Conservation (phyloP, 257 asterid species). For the Lantana camara region DNA sequence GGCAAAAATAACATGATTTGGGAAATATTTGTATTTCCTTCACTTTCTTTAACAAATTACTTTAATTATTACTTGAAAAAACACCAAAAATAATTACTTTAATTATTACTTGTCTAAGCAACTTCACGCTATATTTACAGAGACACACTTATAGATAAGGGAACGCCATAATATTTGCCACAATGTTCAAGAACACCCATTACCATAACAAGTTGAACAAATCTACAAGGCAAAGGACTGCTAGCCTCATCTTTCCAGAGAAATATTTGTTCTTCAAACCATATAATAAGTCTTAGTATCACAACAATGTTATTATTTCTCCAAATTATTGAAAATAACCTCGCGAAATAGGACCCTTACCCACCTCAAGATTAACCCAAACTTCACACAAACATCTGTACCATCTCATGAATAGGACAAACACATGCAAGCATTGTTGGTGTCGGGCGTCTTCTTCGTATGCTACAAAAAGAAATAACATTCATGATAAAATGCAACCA, state of each 20-base stretch:
- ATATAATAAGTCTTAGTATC: background rate
- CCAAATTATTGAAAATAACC: background rate
- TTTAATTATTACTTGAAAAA: no score
- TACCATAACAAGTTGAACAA: background rate
- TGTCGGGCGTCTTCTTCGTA: background rate
- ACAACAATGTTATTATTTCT: slow-evolving; percentile 1
- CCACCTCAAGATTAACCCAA: background rate
- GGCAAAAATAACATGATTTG: no score
- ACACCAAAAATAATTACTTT: no score
- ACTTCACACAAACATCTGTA: background rate
- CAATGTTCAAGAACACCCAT: background rate
- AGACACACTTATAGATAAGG: no score
- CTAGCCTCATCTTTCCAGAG: background rate
- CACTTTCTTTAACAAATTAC: no score
- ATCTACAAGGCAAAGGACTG: background rate
- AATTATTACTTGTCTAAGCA: no score
- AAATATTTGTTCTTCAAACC: background rate
- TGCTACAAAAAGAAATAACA: background rate
- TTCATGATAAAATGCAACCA: background rate
- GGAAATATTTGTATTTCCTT: no score
- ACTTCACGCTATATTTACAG: no score
- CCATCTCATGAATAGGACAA: background rate
- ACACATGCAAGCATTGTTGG: background rate
- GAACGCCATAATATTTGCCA: background rate
- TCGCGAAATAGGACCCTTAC: background rate